Evolutionary conservation across 106 monocot genomes (phyloP), one percentile per base, ranked within the genome.

Genomic region (Cymbidium sinense): DNA sequence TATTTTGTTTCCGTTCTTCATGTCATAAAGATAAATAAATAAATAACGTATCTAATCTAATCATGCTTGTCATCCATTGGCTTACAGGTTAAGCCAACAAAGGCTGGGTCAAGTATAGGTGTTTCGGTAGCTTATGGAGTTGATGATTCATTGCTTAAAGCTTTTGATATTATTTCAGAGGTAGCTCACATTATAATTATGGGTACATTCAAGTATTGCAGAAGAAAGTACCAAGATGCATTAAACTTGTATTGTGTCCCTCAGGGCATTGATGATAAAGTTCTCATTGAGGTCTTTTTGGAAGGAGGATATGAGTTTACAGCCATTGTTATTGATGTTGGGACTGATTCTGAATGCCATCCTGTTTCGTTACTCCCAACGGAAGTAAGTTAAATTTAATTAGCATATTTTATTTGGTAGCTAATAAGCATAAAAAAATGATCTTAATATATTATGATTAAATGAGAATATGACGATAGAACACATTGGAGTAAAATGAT

Each of bases 251-350:
- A 39, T 37, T 75, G n/a, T 81, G 21, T 8, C 33, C 36, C 23
- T 34, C 79, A 90, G 86, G 92, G 92, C 31, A 93, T 95, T 87
- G 95, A 95, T 85, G 90, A 93, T 64, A 90, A 77, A 74, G 90
- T 89, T 85, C 81, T 96, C 34, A 76, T 96, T 77, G 96, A 96
- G 67, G 43, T 88, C 78, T 96, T 96, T 69, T 79, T 96, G 75
- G 89, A 90, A 86, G 93, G 93, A 36, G 93, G 93, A 31, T 86
- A 75, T 69, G 96, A 96, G 78, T 96, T 96, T 86, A 96, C 96
- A 20, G 89, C 96, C 31, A 93, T 96, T 80, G 86, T 91, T 43
- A 52, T 93, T 75, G 93, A 96, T 87, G 87, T 82, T 70, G 96
- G 96, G 15, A 73, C 79, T 20, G 84, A 64, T 75, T 64, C 34